Evolutionary conservation across 2,329 filamentous ascomycete species (phyloP).

Genomic region (Fusarium sp.): DNA sequence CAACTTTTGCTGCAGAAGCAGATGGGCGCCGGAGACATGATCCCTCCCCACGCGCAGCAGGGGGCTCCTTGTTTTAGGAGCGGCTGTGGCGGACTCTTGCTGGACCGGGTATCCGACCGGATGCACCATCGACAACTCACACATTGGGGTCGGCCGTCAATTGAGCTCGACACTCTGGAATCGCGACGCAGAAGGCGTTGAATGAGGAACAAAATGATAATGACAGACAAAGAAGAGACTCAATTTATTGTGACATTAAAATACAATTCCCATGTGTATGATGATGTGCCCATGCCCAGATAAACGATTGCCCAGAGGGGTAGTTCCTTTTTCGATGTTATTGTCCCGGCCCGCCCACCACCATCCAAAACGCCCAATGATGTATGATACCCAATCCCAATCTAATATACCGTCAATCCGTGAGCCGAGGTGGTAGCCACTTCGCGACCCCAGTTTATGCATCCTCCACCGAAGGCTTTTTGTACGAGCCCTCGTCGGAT

Average conservation of each 20-base stretch:
- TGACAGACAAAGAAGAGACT: slow-evolving; percentile 1
- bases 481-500: slow-evolving; percentile 41
- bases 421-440: neutral
- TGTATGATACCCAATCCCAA: slow-evolving; percentile 9
- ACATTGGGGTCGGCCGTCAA: neutral
- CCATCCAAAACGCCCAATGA: slow-evolving; percentile 33
- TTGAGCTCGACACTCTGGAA: neutral
- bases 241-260: slow-evolving; percentile 30
- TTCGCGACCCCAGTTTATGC: neutral
- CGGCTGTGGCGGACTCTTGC: slow-evolving; percentile 19
- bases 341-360: slow-evolving; percentile 2
- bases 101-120: slow-evolving; percentile 32
- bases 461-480: slow-evolving; percentile 47
- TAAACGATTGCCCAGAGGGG: slow-evolving; percentile 7
- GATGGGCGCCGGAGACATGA: slow-evolving; percentile 4
- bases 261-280: slow-evolving; percentile 11
- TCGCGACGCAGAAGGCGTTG: neutral
- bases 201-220: neutral
- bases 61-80: slow-evolving; percentile 20
- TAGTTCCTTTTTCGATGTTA: slow-evolving; percentile 7
- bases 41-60: neutral
- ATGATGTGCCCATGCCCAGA: neutral
- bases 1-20: slow-evolving; percentile 21
- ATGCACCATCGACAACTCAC: slow-evolving; percentile 35
- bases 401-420: neutral